Percentiles rank a stretch among this genome's conserved stretches.
phyloP scores from a whole-genome alignment of 2,329 filamentous ascomycete species.

The Hysterium pulicare region DNA sequence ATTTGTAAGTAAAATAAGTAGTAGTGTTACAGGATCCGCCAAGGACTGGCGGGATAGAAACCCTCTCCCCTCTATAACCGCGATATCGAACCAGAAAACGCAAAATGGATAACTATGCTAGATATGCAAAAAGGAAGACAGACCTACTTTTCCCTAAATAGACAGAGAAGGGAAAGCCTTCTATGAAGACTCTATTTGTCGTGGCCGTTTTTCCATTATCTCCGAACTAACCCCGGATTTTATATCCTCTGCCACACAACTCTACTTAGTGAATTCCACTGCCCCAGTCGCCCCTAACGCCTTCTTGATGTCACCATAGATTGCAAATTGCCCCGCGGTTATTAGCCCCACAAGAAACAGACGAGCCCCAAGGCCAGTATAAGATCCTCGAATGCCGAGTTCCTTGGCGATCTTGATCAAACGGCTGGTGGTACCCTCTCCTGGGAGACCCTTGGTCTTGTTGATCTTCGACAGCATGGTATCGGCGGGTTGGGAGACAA shows the following conservation, averaged over 20 bases:
- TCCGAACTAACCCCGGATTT: background rate
- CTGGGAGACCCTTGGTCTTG: slow-evolving; percentile 85
- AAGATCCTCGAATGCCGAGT: slow-evolving; percentile 75
- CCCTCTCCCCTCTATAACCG: too few relatives aligned
- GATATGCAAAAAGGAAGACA: background rate
- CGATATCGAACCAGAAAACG: too few relatives aligned
- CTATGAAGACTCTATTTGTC: too few relatives aligned
- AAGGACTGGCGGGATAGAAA: too few relatives aligned
- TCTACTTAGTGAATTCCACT: slow-evolving; percentile 29
- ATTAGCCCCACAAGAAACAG: slow-evolving; percentile 61
- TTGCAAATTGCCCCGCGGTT: slow-evolving; percentile 67
- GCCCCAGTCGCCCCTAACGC: slow-evolving; percentile 67
- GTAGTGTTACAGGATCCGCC: too few relatives aligned
- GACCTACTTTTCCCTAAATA: background rate
- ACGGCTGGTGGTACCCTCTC: slow-evolving; percentile 77
- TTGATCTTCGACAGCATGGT: slow-evolving; percentile 96
- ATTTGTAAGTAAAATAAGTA: too few relatives aligned
- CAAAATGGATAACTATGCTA: background rate
- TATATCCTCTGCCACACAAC: too few relatives aligned
- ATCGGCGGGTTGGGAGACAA: slow-evolving; percentile 86
- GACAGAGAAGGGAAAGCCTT: background rate
- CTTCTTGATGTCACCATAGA: slow-evolving; percentile 77
- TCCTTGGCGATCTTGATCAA: slow-evolving; percentile 86
- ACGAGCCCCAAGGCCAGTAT: slow-evolving; percentile 77
- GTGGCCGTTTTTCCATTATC: background rate